Base-by-base conservation (phyloP, 1,284 basidiomycete species). In the Abortiporus biennis region DNA sequence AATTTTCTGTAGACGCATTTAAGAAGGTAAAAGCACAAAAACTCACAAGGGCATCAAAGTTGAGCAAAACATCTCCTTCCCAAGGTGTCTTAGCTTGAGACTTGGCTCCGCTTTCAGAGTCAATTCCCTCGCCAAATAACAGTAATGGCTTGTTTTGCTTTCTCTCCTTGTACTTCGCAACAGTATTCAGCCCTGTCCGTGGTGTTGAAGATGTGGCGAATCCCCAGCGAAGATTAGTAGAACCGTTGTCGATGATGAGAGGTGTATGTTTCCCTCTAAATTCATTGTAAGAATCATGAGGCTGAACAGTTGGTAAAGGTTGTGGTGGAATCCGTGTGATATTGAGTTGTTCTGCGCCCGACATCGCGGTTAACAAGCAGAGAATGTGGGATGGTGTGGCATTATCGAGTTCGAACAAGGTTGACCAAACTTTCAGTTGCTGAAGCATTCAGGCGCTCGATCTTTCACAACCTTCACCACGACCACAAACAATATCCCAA, bases 221-320 rank as follows among this genome's bases (percentile, higher is more conserved):
- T n/a, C 94, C 95, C 55, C 91, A 97, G 33, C 93, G 81, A 44
- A 98, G 70, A 44, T 74, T 81, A 27, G 84, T 88, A 4, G 92
- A 82, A 45, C 94, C 95, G 61, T 96, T 94, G 73, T 97, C 94
- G 53, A 97, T 92, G 55, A 95, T 77, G 50, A 98, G 80, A 0
- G 90, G 84, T 0, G 72, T 77, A 22, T 61, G 55, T 19, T 65
- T 61, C 11, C 55, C 63, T 24, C 74, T 72, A 54, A 59, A 52
- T 25, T 50, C 49, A 36, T 61, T 59, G 45, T 62, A 63, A 0
- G 57, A 56, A 4, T 56, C 54, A 1, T 55, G 52, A 9, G 47
- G 42, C 2, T 51, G 49, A 13, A 56, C 50, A 6, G 48, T 48
- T 6, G 59, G 63, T 12, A 54, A 36, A 3, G 51, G 43, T 11